A percentile compares a stretch with the other conserved stretches of the same genome.
These are phyloP conservation scores for Pseudovirgaria hyperparasitica DNA, from an alignment of 2,329 filamentous ascomycete species.

Conservation along the genomic window DNA sequence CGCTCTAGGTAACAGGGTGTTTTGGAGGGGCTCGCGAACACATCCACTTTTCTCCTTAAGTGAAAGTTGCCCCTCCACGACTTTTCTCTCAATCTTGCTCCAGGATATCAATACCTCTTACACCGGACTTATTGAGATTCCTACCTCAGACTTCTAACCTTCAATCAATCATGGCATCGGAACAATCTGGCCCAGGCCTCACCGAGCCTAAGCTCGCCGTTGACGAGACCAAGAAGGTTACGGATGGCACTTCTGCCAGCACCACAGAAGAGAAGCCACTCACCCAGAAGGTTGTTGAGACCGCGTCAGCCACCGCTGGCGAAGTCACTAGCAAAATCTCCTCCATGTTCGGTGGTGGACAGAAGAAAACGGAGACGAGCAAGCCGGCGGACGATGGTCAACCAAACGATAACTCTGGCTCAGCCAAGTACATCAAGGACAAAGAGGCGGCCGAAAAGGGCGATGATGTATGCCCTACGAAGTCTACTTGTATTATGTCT, in stretches of 20 bases:
- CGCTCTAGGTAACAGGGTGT: too few species aligned
- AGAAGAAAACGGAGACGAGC: conserved; percentile 92
- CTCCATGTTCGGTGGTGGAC: conserved; percentile 96
- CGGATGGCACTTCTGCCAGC: conserved; percentile 24
- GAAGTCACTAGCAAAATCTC: conserved; percentile 55
- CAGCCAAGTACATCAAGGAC: conserved; percentile 57
- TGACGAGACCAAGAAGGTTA: conserved; percentile 32
- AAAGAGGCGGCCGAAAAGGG: conserved; percentile 32
- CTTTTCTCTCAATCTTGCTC: too few species aligned
- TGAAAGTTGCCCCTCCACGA: too few species aligned
- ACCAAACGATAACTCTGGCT: conserved; percentile 79
- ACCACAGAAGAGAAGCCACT: conserved; percentile 42
- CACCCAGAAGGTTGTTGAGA: conserved; percentile 26
- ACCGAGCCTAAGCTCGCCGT: conserved; percentile 27
- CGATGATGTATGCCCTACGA: conserved; percentile 33
- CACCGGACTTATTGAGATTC: too few species aligned
- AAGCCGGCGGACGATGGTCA: conserved; percentile 57
- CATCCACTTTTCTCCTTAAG: too few species aligned
- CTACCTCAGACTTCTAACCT: too few species aligned
- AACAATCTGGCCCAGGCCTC: too few species aligned
- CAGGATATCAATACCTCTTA: too few species aligned
- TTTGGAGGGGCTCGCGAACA: too few species aligned
- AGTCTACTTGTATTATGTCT: background rate
- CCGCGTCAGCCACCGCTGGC: conserved; percentile 18
- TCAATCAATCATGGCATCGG: too few species aligned